Evolutionary conservation across 352 stramenopile species (phyloP).

Genomic region (Globisporangium spinosum): DNA sequence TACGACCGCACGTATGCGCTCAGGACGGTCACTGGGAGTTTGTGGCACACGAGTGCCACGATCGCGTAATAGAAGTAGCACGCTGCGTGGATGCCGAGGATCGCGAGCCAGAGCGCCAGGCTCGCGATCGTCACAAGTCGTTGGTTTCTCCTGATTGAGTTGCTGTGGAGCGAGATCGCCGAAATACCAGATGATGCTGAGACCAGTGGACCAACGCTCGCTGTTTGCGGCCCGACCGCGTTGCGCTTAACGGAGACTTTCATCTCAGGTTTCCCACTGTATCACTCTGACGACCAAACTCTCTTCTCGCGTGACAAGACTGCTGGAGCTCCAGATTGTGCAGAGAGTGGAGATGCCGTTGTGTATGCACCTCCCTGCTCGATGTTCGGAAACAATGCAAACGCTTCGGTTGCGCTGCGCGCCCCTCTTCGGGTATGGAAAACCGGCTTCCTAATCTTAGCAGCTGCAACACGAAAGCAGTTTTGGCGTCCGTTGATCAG

Average conservation of each 20-base stretch:
- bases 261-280: not conserved
- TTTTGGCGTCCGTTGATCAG: not conserved
- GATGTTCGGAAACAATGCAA: not conserved
- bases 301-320: too few relatives aligned
- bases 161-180: too few relatives aligned
- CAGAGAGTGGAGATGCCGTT: too few relatives aligned
- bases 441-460: not conserved
- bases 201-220: not conserved
- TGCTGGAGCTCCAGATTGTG: too few relatives aligned
- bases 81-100: not conserved
- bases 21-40: not conserved
- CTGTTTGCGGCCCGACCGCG: not conserved
- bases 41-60: conserved; percentile 4
- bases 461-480: not conserved
- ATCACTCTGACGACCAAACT: too few relatives aligned
- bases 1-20: not conserved
- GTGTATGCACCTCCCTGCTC: too few relatives aligned
- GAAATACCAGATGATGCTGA: not conserved
- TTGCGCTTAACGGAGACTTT: not conserved
- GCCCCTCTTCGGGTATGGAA: not conserved
- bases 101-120: not conserved
- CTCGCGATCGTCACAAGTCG: not conserved
- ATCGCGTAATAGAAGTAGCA: not conserved
- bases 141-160: not conserved
- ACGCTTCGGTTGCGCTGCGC: not conserved